Percentiles rank a stretch among this genome's conserved stretches.
phyloP scores from a whole-genome alignment of 2,329 filamentous ascomycete species.

The Penicillium sp. region DNA sequence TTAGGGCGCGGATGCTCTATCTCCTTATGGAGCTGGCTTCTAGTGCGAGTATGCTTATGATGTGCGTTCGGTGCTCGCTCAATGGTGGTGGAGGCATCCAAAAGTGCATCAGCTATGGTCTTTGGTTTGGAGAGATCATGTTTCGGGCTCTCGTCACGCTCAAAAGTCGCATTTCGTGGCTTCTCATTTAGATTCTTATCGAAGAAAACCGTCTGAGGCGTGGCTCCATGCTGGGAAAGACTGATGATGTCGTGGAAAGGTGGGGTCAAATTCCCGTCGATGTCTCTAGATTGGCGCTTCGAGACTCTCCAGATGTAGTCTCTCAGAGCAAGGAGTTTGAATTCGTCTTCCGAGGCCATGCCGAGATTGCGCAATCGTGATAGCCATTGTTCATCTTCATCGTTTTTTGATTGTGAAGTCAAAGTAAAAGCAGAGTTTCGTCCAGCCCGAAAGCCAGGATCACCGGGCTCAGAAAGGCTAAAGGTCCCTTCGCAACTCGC shows the following conservation, averaged over 20 bases:
- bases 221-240: slow-evolving; percentile 68
- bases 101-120: slow-evolving; percentile 81
- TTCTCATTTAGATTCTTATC: slow-evolving; percentile 63
- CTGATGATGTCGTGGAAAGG: slow-evolving; percentile 64
- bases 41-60: slow-evolving; percentile 37
- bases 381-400: slow-evolving; percentile 95
- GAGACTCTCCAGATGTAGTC: slow-evolving; percentile 90
- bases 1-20: slow-evolving; percentile 18
- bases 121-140: slow-evolving; percentile 49
- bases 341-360: slow-evolving; percentile 74
- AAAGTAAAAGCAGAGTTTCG: slow-evolving; percentile 43
- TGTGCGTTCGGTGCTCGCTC: slow-evolving; percentile 55
- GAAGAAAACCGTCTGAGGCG: slow-evolving; percentile 85
- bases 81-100: slow-evolving; percentile 86
- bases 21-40: slow-evolving; percentile 38
- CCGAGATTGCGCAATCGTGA: slow-evolving; percentile 76
- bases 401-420: slow-evolving; percentile 64
- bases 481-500: slow-evolving; percentile 65
- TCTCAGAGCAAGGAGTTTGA: slow-evolving; percentile 75
- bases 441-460: slow-evolving; percentile 52
- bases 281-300: slow-evolving; percentile 59
- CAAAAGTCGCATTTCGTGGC: slow-evolving; percentile 24
- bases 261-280: slow-evolving; percentile 32
- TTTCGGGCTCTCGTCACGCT: slow-evolving; percentile 26
- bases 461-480: slow-evolving; percentile 56